phyloP scores from a whole-genome alignment of 2,329 filamentous ascomycete genomes.

The Ascosphaera pollenicola region DNA sequence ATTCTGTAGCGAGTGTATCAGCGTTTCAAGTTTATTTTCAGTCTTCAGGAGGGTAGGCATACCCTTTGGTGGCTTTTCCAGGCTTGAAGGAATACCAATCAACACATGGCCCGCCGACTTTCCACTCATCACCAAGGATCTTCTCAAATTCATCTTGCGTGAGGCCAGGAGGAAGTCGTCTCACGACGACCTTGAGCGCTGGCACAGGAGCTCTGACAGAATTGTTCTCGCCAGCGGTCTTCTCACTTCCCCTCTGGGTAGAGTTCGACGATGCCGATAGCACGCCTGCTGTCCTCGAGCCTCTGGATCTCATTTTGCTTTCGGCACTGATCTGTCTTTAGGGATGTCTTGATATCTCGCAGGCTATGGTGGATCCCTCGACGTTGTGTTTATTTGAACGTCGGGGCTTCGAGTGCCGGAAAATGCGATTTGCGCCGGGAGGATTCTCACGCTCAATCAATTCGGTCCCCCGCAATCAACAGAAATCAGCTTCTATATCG shows the following conservation, averaged over 20 bases:
- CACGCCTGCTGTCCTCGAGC: slow-evolving; percentile 1
- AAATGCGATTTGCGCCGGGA: no score
- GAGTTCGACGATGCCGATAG: slow-evolving; percentile 1
- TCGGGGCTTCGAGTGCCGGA: no score
- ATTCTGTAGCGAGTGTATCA: slow-evolving; percentile 26
- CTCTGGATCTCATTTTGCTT: background rate
- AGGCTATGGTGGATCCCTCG: no score
- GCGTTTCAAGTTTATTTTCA: slow-evolving; percentile 1
- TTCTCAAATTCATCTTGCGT: slow-evolving; percentile 55
- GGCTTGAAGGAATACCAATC: slow-evolving; percentile 59
- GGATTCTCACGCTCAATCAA: no score
- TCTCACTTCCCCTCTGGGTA: slow-evolving; percentile 4
- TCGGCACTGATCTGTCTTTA: background rate
- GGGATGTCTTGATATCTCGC: no score
- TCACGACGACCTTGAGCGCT: slow-evolving; percentile 56
- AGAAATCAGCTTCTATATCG: no score
- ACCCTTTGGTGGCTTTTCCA: slow-evolving; percentile 73
- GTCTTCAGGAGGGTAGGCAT: slow-evolving; percentile 19
- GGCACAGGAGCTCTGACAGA: slow-evolving; percentile 7
- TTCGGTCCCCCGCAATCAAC: no score
- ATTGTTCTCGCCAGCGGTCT: background rate
- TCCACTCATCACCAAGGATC: slow-evolving; percentile 62
- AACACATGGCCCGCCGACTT: slow-evolving; percentile 52
- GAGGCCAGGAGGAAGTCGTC: slow-evolving; percentile 67
- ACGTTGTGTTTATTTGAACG: no score